Evolutionary conservation across 768 basidiomycete genomes (phyloP), one percentile per base, ranked within the genome.

Genomic region (Boletus sensibilis): DNA sequence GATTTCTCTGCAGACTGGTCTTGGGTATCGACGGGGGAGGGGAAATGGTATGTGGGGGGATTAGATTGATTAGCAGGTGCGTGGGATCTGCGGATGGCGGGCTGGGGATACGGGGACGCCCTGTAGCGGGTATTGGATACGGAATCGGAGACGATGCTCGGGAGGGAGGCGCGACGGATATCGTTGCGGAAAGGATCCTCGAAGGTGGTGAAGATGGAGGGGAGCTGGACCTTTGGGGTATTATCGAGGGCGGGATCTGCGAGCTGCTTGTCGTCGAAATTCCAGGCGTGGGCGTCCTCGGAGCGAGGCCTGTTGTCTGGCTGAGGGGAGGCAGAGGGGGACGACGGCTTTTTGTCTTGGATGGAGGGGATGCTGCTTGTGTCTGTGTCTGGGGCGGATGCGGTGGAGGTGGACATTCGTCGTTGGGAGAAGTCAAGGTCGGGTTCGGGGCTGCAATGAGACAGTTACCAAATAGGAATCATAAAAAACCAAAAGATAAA

Each of bases 331-430:
- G 56, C 56, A 3, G 82, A 82, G 47, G 87, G 83, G 1, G 85
- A 83, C 31, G 78, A 68, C 4, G 77, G 72, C 55, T 82, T 84
- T 67, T 86, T 89, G 64, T 88, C 86, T 10, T 74, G 76, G 49
- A 81, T 76, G 42, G 85, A 85, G 59, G 81, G 76, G 56, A 79
- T 74, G 68, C 77, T 81, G 74, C 78, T 80, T 2, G 67, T 37
- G 72, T 90, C 88, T 3, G 73, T 76, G 74, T 88, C 87, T 38
- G 85, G 79, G 16, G 80, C 78, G 16, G 88, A 89, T 56, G 83
- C 79, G 49, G 84, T 85, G 60, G 86, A 88, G 69, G 81, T 79
- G 72, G 90, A 90, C 90, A 92, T 90, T 67, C 88, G 86, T 67
- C 88, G 80, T 54, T 60, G 60, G 57, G 66, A 33, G 44, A 87